Evolutionary conservation across 208 protist genomes (phyloP).

Genomic region (Crithidia expoeki): DNA sequence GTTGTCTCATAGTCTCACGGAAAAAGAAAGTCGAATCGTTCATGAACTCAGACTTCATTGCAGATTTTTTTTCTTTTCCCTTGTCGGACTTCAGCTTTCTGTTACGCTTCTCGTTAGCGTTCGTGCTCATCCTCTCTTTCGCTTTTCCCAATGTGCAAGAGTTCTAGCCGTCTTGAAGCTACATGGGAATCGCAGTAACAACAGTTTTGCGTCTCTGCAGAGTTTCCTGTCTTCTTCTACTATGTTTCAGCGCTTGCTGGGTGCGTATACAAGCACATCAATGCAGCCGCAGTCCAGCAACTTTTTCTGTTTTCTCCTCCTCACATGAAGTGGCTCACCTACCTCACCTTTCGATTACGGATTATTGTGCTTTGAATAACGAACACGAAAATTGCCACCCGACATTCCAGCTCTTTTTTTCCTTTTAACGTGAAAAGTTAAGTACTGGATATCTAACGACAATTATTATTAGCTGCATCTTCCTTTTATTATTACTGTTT

Average conservation of each 20-base stretch:
- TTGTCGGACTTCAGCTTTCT: too few species aligned
- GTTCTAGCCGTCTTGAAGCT: too few species aligned
- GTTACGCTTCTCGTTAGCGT: too few species aligned
- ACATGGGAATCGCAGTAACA: not conserved
- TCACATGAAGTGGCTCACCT: slow-evolving; percentile 7
- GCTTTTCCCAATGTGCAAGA: not conserved
- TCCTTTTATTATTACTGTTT: slow-evolving; percentile 3
- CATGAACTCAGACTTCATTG: too few species aligned
- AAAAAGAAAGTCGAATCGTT: too few species aligned
- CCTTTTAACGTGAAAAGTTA: too few species aligned
- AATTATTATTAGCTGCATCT: not conserved
- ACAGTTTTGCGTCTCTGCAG: not conserved
- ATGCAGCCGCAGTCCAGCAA: not conserved
- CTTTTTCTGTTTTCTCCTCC: slow-evolving; percentile 9
- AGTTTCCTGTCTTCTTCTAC: not conserved
- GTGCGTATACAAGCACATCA: not conserved
- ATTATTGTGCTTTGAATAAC: not conserved
- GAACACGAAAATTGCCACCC: not conserved
- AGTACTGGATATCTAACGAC: too few species aligned
- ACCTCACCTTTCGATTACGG: not conserved
- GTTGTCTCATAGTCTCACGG: not conserved
- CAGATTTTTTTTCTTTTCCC: not conserved
- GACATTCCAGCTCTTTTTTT: not conserved
- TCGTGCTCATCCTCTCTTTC: too few species aligned
- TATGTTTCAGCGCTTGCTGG: not conserved